A percentile compares a stretch with the other conserved stretches of the same genome.
These are phyloP conservation scores for Cryptococcus maquisensis DNA, from an alignment of 1,284 basidiomycete genomes.

Conservation along the genomic window DNA sequence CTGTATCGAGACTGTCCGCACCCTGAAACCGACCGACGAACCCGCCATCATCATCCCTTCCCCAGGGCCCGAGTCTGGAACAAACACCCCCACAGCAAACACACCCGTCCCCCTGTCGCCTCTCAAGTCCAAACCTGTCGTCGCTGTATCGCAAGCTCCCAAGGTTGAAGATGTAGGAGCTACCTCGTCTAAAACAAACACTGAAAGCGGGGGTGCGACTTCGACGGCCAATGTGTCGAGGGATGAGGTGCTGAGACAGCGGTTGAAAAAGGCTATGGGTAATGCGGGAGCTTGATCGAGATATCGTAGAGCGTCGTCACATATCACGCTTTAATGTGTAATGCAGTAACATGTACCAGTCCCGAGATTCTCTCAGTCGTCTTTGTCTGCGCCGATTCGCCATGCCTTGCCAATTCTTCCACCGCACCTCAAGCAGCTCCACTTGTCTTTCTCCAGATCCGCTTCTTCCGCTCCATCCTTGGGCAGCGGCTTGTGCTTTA, in stretches of 20 bases:
- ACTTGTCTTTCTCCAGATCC: conserved; percentile 39
- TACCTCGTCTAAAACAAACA: background rate
- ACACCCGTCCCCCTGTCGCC: background rate
- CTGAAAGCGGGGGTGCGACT: background rate
- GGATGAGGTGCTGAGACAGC: conserved; percentile 43
- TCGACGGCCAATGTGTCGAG: conserved; percentile 12
- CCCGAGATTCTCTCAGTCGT: too few species aligned
- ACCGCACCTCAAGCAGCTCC: conserved; percentile 77
- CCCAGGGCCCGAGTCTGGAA: background rate
- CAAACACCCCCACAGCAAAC: background rate
- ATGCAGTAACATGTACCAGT: too few species aligned
- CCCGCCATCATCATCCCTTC: conserved; percentile 8
- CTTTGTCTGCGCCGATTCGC: conserved; percentile 17
- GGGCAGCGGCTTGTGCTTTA: background rate
- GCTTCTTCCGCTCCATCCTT: conserved; percentile 3
- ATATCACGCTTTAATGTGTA: background rate
- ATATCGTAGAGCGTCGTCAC: background rate
- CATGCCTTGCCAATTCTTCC: conserved; percentile 35
- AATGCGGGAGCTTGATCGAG: conserved; percentile 36
- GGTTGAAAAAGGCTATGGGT: conserved; percentile 49
- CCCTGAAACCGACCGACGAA: conserved; percentile 39
- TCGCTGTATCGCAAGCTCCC: conserved; percentile 1
- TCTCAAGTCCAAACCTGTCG: conserved; percentile 9
- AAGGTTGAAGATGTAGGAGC: background rate
- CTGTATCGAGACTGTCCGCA: conserved; percentile 63